Conservation (phyloP, 164 flowering plant species). For the Umbellularia californica region DNA sequence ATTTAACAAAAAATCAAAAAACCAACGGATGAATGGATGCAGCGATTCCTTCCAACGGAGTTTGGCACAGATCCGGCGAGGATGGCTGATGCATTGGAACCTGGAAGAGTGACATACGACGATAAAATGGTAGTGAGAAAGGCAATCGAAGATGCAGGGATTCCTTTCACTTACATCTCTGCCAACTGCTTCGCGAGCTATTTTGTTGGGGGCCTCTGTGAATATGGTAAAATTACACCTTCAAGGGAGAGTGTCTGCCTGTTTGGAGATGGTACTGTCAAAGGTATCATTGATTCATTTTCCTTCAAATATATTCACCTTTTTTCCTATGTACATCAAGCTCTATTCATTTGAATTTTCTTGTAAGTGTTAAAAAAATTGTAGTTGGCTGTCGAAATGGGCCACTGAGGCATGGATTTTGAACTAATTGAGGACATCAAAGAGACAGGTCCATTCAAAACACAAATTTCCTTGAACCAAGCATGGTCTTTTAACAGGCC, state of each 20-base stretch:
- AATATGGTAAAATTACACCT: constrained; percentile 8
- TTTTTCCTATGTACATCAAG: too few relatives aligned
- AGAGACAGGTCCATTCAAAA: too few relatives aligned
- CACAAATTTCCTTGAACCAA: too few relatives aligned
- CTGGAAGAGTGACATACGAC: constrained; percentile 22
- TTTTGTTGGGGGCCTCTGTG: constrained; percentile 15
- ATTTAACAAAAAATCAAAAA: not conserved
- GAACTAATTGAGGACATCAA: too few relatives aligned
- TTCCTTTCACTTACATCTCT: constrained; percentile 23
- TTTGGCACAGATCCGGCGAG: constrained; percentile 22
- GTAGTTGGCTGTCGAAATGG: too few relatives aligned
- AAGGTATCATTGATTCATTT: constrained; percentile 10
- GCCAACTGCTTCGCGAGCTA: constrained; percentile 29
- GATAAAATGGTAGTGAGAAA: constrained; percentile 25
- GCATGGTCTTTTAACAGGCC: too few relatives aligned
- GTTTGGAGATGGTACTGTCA: constrained; percentile 17
- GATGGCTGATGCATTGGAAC: constrained; percentile 20
- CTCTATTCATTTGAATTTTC: too few relatives aligned
- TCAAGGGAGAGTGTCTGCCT: constrained; percentile 12
- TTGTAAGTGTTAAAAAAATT: too few relatives aligned
- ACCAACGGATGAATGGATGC: not conserved
- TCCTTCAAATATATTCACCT: too few relatives aligned
- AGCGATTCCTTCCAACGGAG: constrained; percentile 23
- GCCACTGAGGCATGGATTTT: too few relatives aligned
- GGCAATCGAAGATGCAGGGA: constrained; percentile 21